A percentile compares a stretch with the other conserved stretches of the same genome.
Evolutionary conservation across 2,329 filamentous ascomycete species (phyloP).

Genomic region (Sordariomycetes sp.): DNA sequence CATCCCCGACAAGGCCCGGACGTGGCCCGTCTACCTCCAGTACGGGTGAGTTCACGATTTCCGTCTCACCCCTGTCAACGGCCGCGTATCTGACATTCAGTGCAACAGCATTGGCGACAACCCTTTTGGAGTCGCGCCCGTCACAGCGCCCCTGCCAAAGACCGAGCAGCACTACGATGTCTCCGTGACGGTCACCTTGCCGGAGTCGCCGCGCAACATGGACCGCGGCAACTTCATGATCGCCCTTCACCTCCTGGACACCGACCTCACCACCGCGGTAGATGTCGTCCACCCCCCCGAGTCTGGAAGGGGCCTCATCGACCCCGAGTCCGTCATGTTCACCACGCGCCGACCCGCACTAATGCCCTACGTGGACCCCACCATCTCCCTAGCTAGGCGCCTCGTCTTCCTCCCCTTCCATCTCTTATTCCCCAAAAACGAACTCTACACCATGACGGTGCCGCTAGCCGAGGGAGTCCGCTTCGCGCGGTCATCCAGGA

Average conservation of each 20-base stretch:
- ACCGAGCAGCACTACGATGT: slow-evolving; percentile 77
- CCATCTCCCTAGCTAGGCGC: slow-evolving; percentile 49
- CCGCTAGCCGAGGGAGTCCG: slow-evolving; percentile 60
- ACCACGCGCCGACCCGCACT: slow-evolving; percentile 62
- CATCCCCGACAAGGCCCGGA: slow-evolving; percentile 39
- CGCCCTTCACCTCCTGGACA: slow-evolving; percentile 54
- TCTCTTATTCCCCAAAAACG: slow-evolving; percentile 43
- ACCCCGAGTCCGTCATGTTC: slow-evolving; percentile 33
- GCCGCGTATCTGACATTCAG: not conserved
- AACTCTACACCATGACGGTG: slow-evolving; percentile 51
- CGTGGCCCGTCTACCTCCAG: slow-evolving; percentile 39
- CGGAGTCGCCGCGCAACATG: slow-evolving; percentile 64
- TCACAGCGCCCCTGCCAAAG: slow-evolving; percentile 41
- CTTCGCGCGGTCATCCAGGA: slow-evolving; percentile 34
- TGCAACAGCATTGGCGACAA: slow-evolving; percentile 25
- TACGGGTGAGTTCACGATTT: slow-evolving; percentile 33
- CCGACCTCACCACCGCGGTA: slow-evolving; percentile 10
- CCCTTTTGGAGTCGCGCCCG: slow-evolving; percentile 35
- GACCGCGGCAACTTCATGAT: slow-evolving; percentile 91
- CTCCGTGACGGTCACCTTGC: slow-evolving; percentile 59
- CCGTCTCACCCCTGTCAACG: not conserved
- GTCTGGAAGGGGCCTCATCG: slow-evolving; percentile 16
- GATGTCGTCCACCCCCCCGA: slow-evolving; percentile 8
- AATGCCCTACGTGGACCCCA: slow-evolving; percentile 62
- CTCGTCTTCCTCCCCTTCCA: slow-evolving; percentile 56